Percentiles rank a stretch among this genome's conserved stretches.
Conservation (phyloP, 1,139 yeast genomes). For the Diutina catenulata region DNA sequence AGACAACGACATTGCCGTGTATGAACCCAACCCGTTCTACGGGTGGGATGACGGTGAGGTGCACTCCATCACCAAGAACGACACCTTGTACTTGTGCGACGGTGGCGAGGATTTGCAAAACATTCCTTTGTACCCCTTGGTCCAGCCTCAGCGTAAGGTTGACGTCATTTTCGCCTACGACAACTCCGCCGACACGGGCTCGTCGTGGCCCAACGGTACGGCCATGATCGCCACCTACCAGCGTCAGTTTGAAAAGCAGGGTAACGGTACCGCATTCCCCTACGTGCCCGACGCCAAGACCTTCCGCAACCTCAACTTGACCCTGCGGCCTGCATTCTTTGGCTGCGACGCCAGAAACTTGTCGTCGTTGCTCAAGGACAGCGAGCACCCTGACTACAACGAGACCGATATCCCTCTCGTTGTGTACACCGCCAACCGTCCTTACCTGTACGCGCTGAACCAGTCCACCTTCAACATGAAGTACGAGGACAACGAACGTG, state of each 20-base stretch:
- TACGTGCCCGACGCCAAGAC: constrained; percentile 22
- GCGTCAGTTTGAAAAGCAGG: constrained; percentile 15
- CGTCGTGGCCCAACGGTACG: constrained; percentile 26
- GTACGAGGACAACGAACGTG: constrained; percentile 23
- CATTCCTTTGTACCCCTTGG: constrained; percentile 28
- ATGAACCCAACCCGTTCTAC: constrained; percentile 29
- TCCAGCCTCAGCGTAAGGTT: constrained; percentile 17
- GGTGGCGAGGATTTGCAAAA: constrained; percentile 64
- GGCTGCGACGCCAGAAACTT: constrained; percentile 37
- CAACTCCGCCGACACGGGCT: constrained; percentile 25
- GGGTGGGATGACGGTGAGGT: constrained; percentile 12
- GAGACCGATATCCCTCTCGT: constrained; percentile 29
- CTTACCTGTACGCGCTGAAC: constrained; percentile 22
- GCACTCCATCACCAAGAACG: constrained; percentile 17
- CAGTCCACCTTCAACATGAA: constrained; percentile 29
- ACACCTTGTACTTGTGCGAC: constrained; percentile 58
- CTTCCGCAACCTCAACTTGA: constrained; percentile 17
- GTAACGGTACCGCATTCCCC: constrained; percentile 23
- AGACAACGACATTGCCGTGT: constrained; percentile 28
- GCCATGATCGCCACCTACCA: constrained; percentile 3
- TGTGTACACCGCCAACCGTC: constrained; percentile 24
- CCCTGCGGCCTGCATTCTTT: constrained; percentile 34
- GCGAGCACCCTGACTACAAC: constrained; percentile 12
- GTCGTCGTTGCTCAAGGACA: constrained; percentile 20
- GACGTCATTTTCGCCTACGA: constrained; percentile 28